phyloP scores from a whole-genome alignment of 2,329 filamentous ascomycete genomes.

The Venturia oleaginea region DNA sequence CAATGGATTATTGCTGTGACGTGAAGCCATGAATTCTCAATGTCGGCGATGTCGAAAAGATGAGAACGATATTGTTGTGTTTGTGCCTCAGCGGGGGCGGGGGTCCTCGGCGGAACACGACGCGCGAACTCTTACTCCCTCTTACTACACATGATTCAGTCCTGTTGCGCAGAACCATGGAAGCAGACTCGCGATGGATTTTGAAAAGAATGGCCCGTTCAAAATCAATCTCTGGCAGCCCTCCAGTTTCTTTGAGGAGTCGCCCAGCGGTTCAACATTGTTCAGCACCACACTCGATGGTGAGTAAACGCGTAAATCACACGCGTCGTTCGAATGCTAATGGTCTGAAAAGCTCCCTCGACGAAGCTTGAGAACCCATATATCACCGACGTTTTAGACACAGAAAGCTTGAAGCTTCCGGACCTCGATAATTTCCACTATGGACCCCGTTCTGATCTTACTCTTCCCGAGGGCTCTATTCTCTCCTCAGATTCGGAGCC shows the following conservation, averaged over 20 bases:
- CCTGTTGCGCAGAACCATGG: not conserved
- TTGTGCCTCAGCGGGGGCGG: not conserved
- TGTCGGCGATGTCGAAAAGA: too few relatives aligned
- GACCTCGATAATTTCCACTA: conserved; percentile 33
- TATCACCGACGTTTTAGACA: conserved; percentile 26
- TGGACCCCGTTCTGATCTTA: conserved; percentile 28
- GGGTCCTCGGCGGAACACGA: too few relatives aligned
- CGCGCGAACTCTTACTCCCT: too few relatives aligned
- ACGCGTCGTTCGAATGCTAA: not conserved
- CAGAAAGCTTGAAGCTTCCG: conserved; percentile 28
- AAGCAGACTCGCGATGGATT: not conserved
- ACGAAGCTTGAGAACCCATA: conserved; percentile 32
- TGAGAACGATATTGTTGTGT: not conserved
- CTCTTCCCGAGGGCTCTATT: conserved; percentile 24
- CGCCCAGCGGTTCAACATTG: not conserved
- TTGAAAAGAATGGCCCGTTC: not conserved
- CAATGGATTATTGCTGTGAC: too few relatives aligned
- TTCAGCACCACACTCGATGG: conserved; percentile 1
- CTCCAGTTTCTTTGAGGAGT: not conserved
- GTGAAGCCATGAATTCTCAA: too few relatives aligned
- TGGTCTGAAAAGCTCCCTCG: conserved; percentile 21
- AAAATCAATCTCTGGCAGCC: not conserved
- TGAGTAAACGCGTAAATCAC: not conserved
- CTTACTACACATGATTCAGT: not conserved
- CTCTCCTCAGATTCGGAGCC: conserved; percentile 21